Percentiles rank a stretch among this genome's conserved stretches.
Evolutionary conservation across 1,284 basidiomycete genomes (phyloP).

Genomic region (Lignosus rhinocerotis): DNA sequence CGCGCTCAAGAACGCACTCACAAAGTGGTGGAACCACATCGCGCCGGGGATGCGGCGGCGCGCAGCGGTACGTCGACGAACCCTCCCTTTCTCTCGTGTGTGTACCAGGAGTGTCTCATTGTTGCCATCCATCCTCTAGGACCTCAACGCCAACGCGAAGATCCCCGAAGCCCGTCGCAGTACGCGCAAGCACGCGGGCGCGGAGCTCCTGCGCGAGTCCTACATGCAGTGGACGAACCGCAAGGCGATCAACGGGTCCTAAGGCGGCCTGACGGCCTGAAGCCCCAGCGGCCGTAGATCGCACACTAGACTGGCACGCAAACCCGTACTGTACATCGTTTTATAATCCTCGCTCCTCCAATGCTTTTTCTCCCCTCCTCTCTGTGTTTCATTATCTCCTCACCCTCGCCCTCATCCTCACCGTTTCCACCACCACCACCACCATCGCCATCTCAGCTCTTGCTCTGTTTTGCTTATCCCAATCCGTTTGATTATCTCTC

Average conservation of each 20-base stretch:
- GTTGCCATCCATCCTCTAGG: slow-evolving; percentile 41
- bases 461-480: background rate
- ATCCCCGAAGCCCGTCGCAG: slow-evolving; percentile 78
- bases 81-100: background rate
- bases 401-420: background rate
- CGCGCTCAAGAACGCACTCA: slow-evolving; percentile 76
- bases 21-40: slow-evolving; percentile 86
- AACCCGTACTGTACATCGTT: slow-evolving; percentile 1
- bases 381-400: background rate
- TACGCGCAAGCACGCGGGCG: slow-evolving; percentile 61
- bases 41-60: slow-evolving; percentile 80
- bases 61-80: slow-evolving; percentile 55
- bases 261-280: background rate
- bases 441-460: background rate
- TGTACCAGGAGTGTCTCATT: background rate
- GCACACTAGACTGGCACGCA: background rate
- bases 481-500: background rate
- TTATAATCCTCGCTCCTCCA: background rate
- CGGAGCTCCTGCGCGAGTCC: slow-evolving; percentile 70
- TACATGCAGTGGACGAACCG: slow-evolving; percentile 86
- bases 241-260: slow-evolving; percentile 49
- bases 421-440: background rate
- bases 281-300: background rate
- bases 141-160: slow-evolving; percentile 63
- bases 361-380: too few relatives aligned